phyloP scores from a whole-genome alignment of 2,329 filamentous ascomycete species.

The Cercospora nicotianae region DNA sequence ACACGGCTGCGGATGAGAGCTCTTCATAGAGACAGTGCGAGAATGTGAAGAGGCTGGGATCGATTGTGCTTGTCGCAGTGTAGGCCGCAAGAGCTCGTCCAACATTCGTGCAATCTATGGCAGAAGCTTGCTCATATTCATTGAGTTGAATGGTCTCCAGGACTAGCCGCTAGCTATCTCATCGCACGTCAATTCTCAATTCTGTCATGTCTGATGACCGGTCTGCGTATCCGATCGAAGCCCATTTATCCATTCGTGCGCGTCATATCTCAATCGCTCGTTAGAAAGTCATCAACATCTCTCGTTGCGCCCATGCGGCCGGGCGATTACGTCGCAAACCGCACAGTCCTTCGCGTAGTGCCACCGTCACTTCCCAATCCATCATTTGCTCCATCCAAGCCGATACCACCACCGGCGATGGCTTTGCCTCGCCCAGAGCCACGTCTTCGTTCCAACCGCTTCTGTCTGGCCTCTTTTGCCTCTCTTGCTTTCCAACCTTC shows the following conservation, averaged over 20 bases:
- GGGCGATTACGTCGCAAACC: conserved; percentile 14
- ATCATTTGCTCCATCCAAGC: conserved; percentile 8
- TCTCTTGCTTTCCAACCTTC: conserved; percentile 61
- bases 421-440: conserved; percentile 8
- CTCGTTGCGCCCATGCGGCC: not conserved
- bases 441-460: conserved; percentile 53
- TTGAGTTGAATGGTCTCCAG: not conserved
- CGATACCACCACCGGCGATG: not conserved
- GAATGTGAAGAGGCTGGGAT: not conserved
- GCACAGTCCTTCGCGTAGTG: conserved; percentile 19
- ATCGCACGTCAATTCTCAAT: not conserved
- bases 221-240: not conserved
- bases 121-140: not conserved
- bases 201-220: not conserved
- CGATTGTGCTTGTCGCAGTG: not conserved
- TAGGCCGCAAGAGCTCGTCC: not conserved
- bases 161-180: not conserved
- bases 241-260: not conserved
- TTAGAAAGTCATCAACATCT: conserved; percentile 1
- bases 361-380: not conserved
- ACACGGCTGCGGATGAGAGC: not conserved
- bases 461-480: conserved; percentile 59
- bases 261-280: conserved; percentile 6
- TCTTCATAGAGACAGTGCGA: not conserved
- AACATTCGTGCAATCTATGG: not conserved